These are phyloP conservation scores for Phytophthora cactorum DNA, from an alignment of 352 stramenopile genomes.

Conservation along the genomic window DNA sequence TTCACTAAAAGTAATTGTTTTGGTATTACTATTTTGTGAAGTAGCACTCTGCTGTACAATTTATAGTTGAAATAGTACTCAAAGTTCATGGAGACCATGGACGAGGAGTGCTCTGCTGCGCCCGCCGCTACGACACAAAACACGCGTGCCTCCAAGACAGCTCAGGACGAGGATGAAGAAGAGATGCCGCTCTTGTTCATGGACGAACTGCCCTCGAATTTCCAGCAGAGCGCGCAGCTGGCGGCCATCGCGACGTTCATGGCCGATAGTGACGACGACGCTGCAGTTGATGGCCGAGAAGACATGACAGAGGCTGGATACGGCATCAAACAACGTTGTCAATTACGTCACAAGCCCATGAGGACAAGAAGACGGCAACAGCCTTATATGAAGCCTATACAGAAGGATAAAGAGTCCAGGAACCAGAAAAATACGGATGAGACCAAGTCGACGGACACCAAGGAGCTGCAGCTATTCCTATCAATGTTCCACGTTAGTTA, in stretches of 20 bases:
- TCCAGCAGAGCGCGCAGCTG: constrained; percentile 70
- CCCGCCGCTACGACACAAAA: neutral
- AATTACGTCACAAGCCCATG: neutral
- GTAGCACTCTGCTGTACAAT: too few relatives aligned
- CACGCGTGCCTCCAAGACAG: neutral
- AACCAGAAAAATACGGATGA: constrained; percentile 11
- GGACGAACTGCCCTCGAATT: constrained; percentile 66
- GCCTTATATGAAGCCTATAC: constrained; percentile 32
- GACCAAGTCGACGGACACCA: constrained; percentile 29
- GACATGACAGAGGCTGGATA: neutral
- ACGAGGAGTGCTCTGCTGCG: neutral
- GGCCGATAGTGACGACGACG: constrained; percentile 56
- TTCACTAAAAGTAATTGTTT: too few relatives aligned
- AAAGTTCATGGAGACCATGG: neutral
- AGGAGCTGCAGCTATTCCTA: constrained; percentile 66
- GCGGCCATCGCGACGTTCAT: constrained; percentile 82
- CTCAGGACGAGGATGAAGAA: constrained; percentile 38
- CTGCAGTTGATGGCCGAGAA: constrained; percentile 8
- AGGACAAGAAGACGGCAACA: constrained; percentile 19
- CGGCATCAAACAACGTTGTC: constrained; percentile 16
- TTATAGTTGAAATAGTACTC: neutral
- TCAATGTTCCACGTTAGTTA: constrained; percentile 61
- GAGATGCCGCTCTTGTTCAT: constrained; percentile 86
- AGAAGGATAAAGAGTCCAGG: constrained; percentile 6
- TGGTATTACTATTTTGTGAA: too few relatives aligned